Evolutionary conservation across 1,139 yeast species (phyloP), one percentile per base, ranked within the genome.

Genomic region (Yarrowia galli): DNA sequence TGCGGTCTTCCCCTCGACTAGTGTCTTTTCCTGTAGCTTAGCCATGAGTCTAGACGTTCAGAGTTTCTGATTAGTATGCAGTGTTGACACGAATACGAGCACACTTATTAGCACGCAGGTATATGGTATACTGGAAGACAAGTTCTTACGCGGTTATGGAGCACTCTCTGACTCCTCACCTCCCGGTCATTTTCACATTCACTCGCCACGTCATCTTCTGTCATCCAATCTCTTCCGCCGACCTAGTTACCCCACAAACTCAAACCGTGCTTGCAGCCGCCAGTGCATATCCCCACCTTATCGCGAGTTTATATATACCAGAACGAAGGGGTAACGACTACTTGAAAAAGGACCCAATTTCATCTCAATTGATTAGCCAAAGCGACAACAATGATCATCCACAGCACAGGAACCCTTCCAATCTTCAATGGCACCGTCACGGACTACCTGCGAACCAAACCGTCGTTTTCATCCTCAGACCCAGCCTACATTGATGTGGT

Each of bases 401-500:
- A 54, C 60, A 54, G 45, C 32, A 12, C 60, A 25, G 35, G 35
- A 10, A 38, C 60, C 5, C 16, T 54, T 2, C 60, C 60, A 5
- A n/a, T 38, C 10, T 54, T 54, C 40, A 16, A 13, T 36, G 64
- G 64, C 10, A 43, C 64, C 4, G 64, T 58, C n/a, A 58, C 64
- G 4, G 64, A 58, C 42, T 58, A 58, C 32, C n/a, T 58, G 20
- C 43, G 64, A 20, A 16, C 51, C 20, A 54, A 54, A n/a, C 45
- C 45, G 23, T 54, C 60, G 9, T 38, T 9, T 12, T 38, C 45
- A 1, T 54, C 60, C 8, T 22, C 45, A 1, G 45, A 54, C 4
- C 35, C 60, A 6, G 60, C 60, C 6, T 54, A 38, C 45, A 71
- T 75, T n/a, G 79, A 78, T 67, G 75, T 76, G 1, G 67, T 63